phyloP scores from a whole-genome alignment of 164 flowering plant species.

The Umbellularia californica region DNA sequence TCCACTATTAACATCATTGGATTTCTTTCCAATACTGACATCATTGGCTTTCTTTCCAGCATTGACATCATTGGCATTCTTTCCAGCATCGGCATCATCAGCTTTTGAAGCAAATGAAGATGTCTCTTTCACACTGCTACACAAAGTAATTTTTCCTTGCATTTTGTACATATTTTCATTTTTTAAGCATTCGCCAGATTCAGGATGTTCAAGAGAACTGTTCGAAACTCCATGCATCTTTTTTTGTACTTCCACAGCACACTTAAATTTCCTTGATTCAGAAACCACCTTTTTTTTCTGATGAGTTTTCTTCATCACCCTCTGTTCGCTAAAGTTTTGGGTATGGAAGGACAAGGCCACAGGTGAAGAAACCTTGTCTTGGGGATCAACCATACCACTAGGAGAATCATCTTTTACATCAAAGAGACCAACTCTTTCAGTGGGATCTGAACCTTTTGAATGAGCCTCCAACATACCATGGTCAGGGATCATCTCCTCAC shows the following conservation, averaged over 20 bases:
- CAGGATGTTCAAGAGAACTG: constrained; percentile 12
- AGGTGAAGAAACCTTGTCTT: constrained; percentile 14
- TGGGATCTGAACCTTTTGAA: constrained; percentile 7
- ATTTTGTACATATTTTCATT: constrained; percentile 16
- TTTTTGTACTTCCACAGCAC: constrained; percentile 17
- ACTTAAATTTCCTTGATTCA: constrained; percentile 24
- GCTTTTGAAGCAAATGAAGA: constrained; percentile 23
- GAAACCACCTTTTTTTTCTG: constrained; percentile 21
- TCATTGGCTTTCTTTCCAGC: constrained; percentile 31
- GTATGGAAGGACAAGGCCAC: constrained; percentile 11
- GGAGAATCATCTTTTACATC: constrained; percentile 16
- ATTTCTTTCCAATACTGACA: constrained; percentile 15
- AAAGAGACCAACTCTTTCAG: constrained; percentile 4
- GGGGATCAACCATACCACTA: constrained; percentile 15
- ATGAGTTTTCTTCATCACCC: constrained; percentile 30
- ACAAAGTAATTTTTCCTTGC: constrained; percentile 24
- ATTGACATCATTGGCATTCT: constrained; percentile 23
- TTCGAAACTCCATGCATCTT: constrained; percentile 8
- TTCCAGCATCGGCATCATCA: constrained; percentile 21
- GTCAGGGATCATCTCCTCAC: constrained; percentile 2
- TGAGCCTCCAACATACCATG: constrained; percentile 1
- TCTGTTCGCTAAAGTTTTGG: constrained; percentile 20
- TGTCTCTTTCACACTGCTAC: constrained; percentile 20
- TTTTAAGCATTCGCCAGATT: constrained; percentile 22
- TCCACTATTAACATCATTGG: constrained; percentile 23